Percentiles rank a stretch among this genome's conserved stretches.
These are phyloP conservation scores for Podospora fimiseda DNA, from an alignment of 495 filamentous ascomycete genomes.

Conservation along the genomic window DNA sequence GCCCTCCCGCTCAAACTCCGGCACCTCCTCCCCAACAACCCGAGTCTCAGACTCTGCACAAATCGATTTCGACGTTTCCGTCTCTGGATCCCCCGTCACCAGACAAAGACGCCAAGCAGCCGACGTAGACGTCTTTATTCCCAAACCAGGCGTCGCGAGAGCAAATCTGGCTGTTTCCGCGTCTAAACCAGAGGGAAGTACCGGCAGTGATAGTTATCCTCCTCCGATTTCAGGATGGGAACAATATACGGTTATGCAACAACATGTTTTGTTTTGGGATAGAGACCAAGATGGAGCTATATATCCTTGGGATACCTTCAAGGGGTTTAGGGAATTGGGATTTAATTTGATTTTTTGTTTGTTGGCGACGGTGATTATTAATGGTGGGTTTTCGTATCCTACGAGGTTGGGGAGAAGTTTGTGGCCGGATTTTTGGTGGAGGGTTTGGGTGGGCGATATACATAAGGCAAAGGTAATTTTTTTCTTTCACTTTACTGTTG, in stretches of 20 bases:
- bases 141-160: slow-evolving; percentile 23
- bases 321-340: slow-evolving; percentile 47
- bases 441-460: slow-evolving; percentile 43
- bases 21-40: not conserved
- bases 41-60: not conserved
- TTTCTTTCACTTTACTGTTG: no score
- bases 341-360: slow-evolving; percentile 44
- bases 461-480: slow-evolving; percentile 57
- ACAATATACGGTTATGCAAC: slow-evolving; percentile 40
- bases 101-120: not conserved
- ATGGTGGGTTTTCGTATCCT: slow-evolving; percentile 47
- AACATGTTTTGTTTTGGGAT: slow-evolving; percentile 50
- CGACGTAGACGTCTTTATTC: not conserved
- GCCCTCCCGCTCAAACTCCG: not conserved
- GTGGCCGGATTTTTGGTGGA: slow-evolving; percentile 39
- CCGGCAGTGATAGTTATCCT: slow-evolving; percentile 1
- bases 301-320: slow-evolving; percentile 46
- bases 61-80: not conserved
- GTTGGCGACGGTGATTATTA: slow-evolving; percentile 41
- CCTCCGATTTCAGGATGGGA: slow-evolving; percentile 7
- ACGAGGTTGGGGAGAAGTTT: slow-evolving; percentile 36
- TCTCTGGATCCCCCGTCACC: not conserved
- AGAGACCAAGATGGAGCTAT: slow-evolving; percentile 42
- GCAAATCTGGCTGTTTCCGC: slow-evolving; percentile 32
- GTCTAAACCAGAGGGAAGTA: slow-evolving; percentile 26